These are phyloP conservation scores for Wickerhamiella dianesei DNA, from an alignment of 805 yeast species.

Conservation along the genomic window DNA sequence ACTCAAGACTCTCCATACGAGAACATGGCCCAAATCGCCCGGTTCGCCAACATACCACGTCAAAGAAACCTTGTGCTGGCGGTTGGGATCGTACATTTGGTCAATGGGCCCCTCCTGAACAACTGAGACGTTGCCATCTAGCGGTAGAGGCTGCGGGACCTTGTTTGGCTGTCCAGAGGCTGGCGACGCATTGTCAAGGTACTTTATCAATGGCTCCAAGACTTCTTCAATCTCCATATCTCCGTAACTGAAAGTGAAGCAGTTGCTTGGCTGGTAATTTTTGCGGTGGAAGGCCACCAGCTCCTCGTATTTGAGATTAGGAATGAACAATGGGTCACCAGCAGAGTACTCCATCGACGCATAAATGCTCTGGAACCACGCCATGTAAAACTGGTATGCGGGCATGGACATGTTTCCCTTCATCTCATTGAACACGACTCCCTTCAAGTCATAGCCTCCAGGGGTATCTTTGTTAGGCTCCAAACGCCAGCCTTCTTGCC, in stretches of 20 bases:
- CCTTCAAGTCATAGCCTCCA: constrained; percentile 46
- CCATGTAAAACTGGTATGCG: constrained; percentile 70
- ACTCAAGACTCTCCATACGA: constrained; percentile 57
- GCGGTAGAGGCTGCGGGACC: constrained; percentile 32
- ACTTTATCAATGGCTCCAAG: constrained; percentile 14
- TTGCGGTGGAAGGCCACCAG: constrained; percentile 59
- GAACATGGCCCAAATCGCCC: constrained; percentile 49
- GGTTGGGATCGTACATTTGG: constrained; percentile 49
- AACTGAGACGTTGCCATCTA: constrained; percentile 27
- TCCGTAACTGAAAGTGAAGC: constrained; percentile 81
- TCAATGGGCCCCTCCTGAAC: constrained; percentile 64
- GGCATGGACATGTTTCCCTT: constrained; percentile 91
- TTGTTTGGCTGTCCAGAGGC: constrained; percentile 3
- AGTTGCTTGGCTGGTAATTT: constrained; percentile 83
- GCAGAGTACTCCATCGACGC: constrained; percentile 83
- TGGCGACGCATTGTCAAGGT: constrained; percentile 10
- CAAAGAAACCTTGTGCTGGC: constrained; percentile 66
- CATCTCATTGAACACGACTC: constrained; percentile 97
- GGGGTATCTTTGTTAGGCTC: constrained; percentile 44
- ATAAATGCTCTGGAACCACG: constrained; percentile 69
- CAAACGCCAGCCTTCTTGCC: constrained; percentile 95
- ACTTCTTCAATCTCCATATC: constrained; percentile 29
- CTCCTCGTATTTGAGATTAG: constrained; percentile 60
- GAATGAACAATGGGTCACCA: constrained; percentile 78
- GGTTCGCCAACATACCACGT: constrained; percentile 84